phyloP scores from a whole-genome alignment of 164 flowering plant species.

The Nymphaea thermarum region DNA sequence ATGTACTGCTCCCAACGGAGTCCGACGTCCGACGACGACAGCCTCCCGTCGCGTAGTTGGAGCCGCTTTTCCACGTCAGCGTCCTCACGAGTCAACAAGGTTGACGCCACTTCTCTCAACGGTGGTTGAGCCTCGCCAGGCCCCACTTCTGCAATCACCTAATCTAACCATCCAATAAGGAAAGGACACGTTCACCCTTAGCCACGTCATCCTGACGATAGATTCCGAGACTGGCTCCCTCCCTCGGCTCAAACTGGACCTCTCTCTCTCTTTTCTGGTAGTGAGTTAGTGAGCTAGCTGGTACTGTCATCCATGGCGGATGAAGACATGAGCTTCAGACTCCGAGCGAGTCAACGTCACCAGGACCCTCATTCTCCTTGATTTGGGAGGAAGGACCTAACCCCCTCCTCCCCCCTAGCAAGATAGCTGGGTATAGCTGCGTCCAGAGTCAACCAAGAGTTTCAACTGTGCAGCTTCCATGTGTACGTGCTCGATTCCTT shows the following conservation, averaged over 20 bases:
- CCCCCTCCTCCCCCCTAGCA: too few species aligned
- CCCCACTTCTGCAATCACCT: not conserved
- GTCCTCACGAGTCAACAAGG: not conserved
- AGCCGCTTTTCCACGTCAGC: not conserved
- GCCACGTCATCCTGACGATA: not conserved
- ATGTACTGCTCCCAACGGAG: not conserved
- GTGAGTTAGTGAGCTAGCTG: too few species aligned
- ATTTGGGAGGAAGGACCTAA: too few species aligned
- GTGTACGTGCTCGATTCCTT: too few species aligned
- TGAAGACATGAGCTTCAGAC: too few species aligned
- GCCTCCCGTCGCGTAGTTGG: not conserved
- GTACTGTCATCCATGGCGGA: too few species aligned
- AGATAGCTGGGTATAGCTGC: too few species aligned
- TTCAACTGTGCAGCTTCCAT: too few species aligned
- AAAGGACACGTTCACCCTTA: not conserved
- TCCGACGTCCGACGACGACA: not conserved
- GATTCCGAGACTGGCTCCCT: not conserved
- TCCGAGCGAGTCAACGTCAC: too few species aligned
- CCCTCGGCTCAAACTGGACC: not conserved
- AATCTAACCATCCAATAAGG: not conserved
- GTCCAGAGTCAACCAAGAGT: too few species aligned
- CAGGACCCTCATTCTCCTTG: too few species aligned
- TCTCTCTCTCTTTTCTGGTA: too few species aligned
- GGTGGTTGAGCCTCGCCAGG: not conserved
- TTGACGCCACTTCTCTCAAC: not conserved